Evolutionary conservation across 2,329 filamentous ascomycete species (phyloP).

Genomic region (Calcarisporium arbuscula): DNA sequence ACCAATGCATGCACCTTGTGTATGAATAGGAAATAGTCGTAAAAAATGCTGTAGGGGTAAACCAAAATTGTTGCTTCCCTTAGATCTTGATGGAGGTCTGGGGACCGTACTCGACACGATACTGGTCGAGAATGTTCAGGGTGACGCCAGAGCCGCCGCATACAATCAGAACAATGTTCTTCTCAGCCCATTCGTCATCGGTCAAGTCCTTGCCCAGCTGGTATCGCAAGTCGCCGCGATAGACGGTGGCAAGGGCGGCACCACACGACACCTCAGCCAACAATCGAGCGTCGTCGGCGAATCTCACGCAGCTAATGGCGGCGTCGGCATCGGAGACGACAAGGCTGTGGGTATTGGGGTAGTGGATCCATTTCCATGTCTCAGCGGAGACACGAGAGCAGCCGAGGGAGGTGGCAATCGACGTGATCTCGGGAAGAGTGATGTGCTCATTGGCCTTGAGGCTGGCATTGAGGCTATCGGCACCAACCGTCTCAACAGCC

Average conservation of each 20-base stretch:
- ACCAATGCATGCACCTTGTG: too few relatives aligned
- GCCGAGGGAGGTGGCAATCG: constrained; percentile 68
- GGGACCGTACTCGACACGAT: constrained; percentile 39
- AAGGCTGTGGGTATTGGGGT: constrained; percentile 30
- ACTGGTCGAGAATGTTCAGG: constrained; percentile 53
- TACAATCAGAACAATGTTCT: constrained; percentile 75
- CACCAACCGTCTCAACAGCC: constrained; percentile 70
- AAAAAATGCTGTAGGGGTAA: too few relatives aligned
- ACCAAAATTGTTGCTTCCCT: constrained; percentile 2
- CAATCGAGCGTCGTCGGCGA: constrained; percentile 75
- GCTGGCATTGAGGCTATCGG: constrained; percentile 61
- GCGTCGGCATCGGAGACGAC: constrained; percentile 57
- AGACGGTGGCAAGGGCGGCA: constrained; percentile 65
- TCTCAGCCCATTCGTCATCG: constrained; percentile 54
- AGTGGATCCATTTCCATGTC: constrained; percentile 58
- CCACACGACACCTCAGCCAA: constrained; percentile 84
- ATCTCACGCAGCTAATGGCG: constrained; percentile 65
- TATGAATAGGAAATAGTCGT: too few relatives aligned
- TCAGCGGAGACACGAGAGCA: constrained; percentile 62
- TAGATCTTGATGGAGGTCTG: constrained; percentile 25
- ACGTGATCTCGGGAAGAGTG: constrained; percentile 65
- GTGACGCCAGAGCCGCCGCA: constrained; percentile 72
- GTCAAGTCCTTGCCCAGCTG: constrained; percentile 46
- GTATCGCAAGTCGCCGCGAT: constrained; percentile 56
- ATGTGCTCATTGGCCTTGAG: constrained; percentile 51